phyloP scores from a whole-genome alignment of 768 basidiomycete species.

The Strobilomyces echinocephalus region DNA sequence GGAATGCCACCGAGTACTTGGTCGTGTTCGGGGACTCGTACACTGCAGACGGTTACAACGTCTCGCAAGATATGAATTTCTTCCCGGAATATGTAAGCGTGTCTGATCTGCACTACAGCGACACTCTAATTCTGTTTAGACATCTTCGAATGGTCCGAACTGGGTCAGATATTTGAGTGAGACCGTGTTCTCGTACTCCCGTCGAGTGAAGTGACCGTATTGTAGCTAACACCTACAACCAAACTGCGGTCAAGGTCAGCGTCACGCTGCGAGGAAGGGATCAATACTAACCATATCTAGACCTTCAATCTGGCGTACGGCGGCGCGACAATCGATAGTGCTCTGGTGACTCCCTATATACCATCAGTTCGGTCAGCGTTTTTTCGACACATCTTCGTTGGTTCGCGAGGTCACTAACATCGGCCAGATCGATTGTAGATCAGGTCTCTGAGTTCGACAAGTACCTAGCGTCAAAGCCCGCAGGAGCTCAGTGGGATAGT shows the following conservation, averaged over 20 bases:
- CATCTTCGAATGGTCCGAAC: conserved; percentile 58
- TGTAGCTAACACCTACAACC: conserved; percentile 50
- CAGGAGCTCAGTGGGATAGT: conserved; percentile 51
- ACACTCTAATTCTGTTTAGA: conserved; percentile 30
- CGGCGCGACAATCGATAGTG: conserved; percentile 60
- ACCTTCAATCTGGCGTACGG: conserved; percentile 67
- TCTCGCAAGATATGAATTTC: conserved; percentile 51
- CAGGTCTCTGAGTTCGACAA: conserved; percentile 58
- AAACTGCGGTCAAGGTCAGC: conserved; percentile 45
- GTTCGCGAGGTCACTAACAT: not conserved
- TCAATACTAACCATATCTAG: conserved; percentile 19
- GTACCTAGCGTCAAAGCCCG: conserved; percentile 44
- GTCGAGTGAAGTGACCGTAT: conserved; percentile 4
- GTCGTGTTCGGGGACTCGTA: conserved; percentile 66
- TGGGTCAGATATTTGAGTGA: conserved; percentile 55
- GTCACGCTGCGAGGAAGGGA: not conserved
- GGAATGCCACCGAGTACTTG: conserved; percentile 51
- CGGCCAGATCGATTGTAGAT: conserved; percentile 33
- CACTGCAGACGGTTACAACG: conserved; percentile 54
- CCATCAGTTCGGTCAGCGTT: conserved; percentile 50
- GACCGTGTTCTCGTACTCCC: conserved; percentile 1
- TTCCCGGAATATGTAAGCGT: conserved; percentile 47
- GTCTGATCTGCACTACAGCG: not conserved
- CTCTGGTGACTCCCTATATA: conserved; percentile 49
- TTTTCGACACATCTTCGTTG: not conserved